Base-by-base conservation (phyloP, 2,329 filamentous ascomycete genomes). In the Trichophyton verrucosum region DNA sequence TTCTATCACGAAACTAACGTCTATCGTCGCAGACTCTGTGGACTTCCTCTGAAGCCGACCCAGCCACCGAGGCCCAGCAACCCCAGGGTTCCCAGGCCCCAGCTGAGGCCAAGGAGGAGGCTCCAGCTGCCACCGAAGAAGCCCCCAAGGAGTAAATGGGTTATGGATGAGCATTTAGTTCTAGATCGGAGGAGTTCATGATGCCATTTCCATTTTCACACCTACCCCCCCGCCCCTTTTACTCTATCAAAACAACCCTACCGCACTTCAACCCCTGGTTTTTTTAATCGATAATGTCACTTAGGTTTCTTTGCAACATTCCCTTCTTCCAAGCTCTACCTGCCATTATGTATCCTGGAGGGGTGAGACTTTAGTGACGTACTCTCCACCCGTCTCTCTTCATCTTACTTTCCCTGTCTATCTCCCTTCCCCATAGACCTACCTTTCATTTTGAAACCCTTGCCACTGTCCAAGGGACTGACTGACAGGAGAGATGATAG, bases 1-100 rank as follows among this genome's bases (percentile, higher is more conserved):
- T 13, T 13, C 57, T 3, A 27, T 59, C 36, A n/a, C 56, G n/a
- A 53, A 62, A 62, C 71, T 76, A 68, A 76, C 66, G 11, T 47
- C 56, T 15, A 20, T 36, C 57, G 61, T 61, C 17, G 53, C 68
- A 96, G 91, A 97, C 94, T 68, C 91, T 97, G 78, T 97, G 94
- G 94, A 97, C 94, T 73, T 97, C 92, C 64, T 97, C 92, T 68
- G 94, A 97, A 85, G 89, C 91, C 66, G 94, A 97, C 82, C 84
- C 89, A 71, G 79, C 87, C 68, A 81, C 82, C 65, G 76, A 76
- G 74, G 75, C 75, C 68, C 66, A 66, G 63, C 66, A 22, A 63
- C 70, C 58, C 67, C 67, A 60, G 65, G 73, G 59, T 65, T 33
- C 55, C 22, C 36, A 57, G 22, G 33, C 40, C 55, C 33, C 33